Evolutionary conservation across 2,329 filamentous ascomycete species (phyloP).

Genomic region (Epichloe glyceriae): DNA sequence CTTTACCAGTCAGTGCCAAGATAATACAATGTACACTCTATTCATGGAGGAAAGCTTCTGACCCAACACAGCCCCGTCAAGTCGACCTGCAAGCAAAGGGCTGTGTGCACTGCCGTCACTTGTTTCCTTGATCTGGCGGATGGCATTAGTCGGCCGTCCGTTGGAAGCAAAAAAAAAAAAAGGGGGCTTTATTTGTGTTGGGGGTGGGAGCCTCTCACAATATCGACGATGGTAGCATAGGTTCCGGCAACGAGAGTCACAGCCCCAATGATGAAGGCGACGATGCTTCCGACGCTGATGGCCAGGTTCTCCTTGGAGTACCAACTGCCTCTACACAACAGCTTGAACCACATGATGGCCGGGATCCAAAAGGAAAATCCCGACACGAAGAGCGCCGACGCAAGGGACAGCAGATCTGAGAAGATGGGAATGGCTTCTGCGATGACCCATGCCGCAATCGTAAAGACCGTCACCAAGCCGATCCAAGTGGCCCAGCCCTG

Average conservation of each 20-base stretch:
- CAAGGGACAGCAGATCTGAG: constrained; percentile 45
- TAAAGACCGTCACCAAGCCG: constrained; percentile 40
- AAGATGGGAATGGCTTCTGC: constrained; percentile 63
- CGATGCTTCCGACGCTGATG: constrained; percentile 12
- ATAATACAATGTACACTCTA: not conserved
- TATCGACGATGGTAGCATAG: constrained; percentile 17
- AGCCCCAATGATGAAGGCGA: constrained; percentile 16
- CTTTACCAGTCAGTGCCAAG: not conserved
- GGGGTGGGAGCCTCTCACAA: constrained; percentile 13
- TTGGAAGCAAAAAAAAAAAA: not conserved
- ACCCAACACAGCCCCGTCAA: constrained; percentile 1
- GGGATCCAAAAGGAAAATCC: constrained; percentile 23
- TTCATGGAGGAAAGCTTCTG: not conserved
- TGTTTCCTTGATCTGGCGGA: constrained; percentile 10
- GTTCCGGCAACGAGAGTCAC: constrained; percentile 17
- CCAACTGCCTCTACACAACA: constrained; percentile 16
- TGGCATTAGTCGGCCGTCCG: not conserved
- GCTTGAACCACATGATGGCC: constrained; percentile 28
- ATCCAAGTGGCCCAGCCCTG: constrained; percentile 43
- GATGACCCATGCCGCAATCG: constrained; percentile 54
- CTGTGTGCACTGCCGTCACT: constrained; percentile 7
- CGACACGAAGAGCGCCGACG: constrained; percentile 35
- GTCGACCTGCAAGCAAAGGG: constrained; percentile 10
- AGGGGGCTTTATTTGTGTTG: not conserved
- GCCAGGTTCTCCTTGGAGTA: constrained; percentile 15